Evolutionary conservation across 2,329 filamentous ascomycete genomes (phyloP), one percentile per base, ranked within the genome.

Genomic region (Pseudopithomyces maydicus): DNA sequence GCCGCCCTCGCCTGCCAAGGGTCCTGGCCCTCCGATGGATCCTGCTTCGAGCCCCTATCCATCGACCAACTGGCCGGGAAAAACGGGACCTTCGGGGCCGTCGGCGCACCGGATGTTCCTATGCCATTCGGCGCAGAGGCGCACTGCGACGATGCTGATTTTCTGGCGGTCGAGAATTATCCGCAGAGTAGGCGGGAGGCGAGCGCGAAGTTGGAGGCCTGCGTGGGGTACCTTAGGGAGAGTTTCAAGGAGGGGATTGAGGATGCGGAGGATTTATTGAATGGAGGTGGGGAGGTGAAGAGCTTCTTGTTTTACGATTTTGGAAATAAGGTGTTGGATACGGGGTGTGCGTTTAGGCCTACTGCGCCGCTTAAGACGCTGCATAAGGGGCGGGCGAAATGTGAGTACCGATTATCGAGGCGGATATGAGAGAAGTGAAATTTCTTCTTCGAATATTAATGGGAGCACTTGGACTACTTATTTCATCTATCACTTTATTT

Each of bases 111-210:
- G 1, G 52, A 58, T 26, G 48, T 45, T 20, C 47, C 48, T 11
- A 47, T 22, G 1, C 45, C 56, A 22, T 46, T 55, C 35, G 41
- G 17, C 17, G 17, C 45, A 12, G 20, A 23, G 14, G 56, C 56
- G 22, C 56, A 58, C 23, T 58, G 51, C 52, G 56, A 58, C 26
- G 52, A 58, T 39, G 52, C 56, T 1, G 56, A 58, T 35, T 58
- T 55, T 26, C 17, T 58, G 4, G 47, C 54, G 19, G 32, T 55
- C 6, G 4, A 19, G 17, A 47, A 43, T 3, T 58, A 58, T 33
- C 56, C 56, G 12, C 5, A 22, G 41, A 41, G 29, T 1, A 35
- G 56, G 10, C 29, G 35, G 15, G 32, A 52, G 33, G 56, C 56
- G 43, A 52, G 38, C 2, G 2, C 15, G 17, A 32, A 51, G 23